Evolutionary conservation across 75 land plant species (phyloP), one percentile per base, ranked within the genome.

Genomic region (Gnetum montanum): DNA sequence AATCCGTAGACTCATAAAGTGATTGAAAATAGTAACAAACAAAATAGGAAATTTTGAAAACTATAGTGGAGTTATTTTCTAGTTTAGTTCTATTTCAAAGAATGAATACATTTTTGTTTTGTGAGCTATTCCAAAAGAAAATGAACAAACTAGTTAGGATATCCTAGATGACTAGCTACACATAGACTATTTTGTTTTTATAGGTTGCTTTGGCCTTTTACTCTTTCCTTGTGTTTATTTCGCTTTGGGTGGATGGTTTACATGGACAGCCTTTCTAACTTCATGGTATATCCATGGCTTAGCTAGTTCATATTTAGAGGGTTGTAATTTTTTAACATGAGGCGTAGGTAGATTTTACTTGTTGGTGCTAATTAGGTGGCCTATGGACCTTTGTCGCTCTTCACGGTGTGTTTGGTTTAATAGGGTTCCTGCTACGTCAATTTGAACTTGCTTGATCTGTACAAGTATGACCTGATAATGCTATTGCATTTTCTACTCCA

Each of bases 211-310:
- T 10, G 37, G 54, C 25, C 64, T 62, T 49, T 49, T 62, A 41
- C 51, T 34, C 33, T 62, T 46, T 46, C 52, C 30, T 31, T 49
- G 57, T 25, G 43, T 28, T 36, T 66, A 66, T 57, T 57, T 57
- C 19, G 50, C 49, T 57, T 43, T 66, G 49, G 68, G 50, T 25
- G 61, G 62, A 22, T 66, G 62, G 63, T 60, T 68, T 31, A 60
- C 24, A 41, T 34, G 70, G 59, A 68, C 63, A 60, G 52, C 47
- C 62, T 68, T 60, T 60, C 49, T 68, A 49, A 68, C 57, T 60
- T 60, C 63, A 68, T n/a, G n/a, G n/a, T n/a, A n/a, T 54, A 68
- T 58, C 54, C 70, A 60, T 54, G 58, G 37, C 53, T 60, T 68
- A 54, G 50, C 54, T 6, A 52, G 16, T 58, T 47, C 34, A 5